Base-by-base conservation (phyloP, 1,284 basidiomycete species). In the Ustanciosporium gigantosporum region DNA sequence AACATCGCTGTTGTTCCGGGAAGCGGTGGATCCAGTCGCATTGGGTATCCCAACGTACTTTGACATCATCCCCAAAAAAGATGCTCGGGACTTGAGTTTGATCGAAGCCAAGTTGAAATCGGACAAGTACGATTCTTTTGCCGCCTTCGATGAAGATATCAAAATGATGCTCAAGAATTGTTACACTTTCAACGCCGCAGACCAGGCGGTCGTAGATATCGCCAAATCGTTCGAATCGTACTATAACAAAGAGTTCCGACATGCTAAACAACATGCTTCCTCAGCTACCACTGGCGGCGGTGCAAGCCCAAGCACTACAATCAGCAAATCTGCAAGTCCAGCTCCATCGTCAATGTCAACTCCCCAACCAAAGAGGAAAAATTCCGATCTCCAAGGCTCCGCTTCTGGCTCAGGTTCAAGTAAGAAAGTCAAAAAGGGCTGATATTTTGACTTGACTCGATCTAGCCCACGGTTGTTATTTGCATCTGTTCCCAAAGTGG, bases 141-240 rank as follows among this genome's bases (percentile, higher is more conserved):
- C 88, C 29, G 85, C 83, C 0, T 87, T 93, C 66, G 88, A 89
- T 70, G 86, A 84, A 8, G 92, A 95, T 75, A 79, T 92, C 50
- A 84, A 87, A 42, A 82, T 93, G 27, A 93, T 95, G 90, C 79
- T 90, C 45, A 77, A 83, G 51, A 95, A 94, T 74, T 89, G 90
- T 27, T 84, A 88, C 76, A 84, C 82, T 36, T 95, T 92, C 82
- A 95, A 95, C 70, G 88, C 88, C 1, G 80, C 81, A 1, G 86
- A 88, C 35, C 89, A 87, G 4, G 88, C 88, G 47, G 87, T 93
- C 5, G 86, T 87, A 8, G 78, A 73, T 17, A 72, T 76, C 2
- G 80, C 78, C 0, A 66, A 70, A 24, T 68, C 67, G 22, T 74
- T 81, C 42, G 78, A 79, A 40, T 68, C 66, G 23, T 72, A 70